A percentile compares a stretch with the other conserved stretches of the same genome.
Conservation (phyloP, 2,329 filamentous ascomycete species). For the Aureobasidium pullulans region DNA sequence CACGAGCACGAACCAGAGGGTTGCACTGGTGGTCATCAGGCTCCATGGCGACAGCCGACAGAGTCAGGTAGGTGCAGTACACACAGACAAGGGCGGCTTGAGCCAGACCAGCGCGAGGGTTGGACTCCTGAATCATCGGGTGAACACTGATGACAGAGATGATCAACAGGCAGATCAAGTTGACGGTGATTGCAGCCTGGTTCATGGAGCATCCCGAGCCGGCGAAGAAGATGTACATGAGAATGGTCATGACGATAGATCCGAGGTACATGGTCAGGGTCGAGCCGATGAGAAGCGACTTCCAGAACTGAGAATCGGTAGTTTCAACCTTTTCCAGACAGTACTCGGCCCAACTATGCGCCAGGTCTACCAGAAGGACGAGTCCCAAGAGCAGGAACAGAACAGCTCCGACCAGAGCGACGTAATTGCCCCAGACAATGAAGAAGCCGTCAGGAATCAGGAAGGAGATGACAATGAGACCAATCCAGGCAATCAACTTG, state of each 20-base stretch:
- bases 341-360: conserved; percentile 95
- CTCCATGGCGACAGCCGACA: conserved; percentile 98
- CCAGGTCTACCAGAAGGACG: conserved; percentile 86
- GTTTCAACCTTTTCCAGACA: conserved; percentile 91
- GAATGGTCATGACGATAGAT: conserved; percentile 84
- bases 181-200: conserved; percentile 89
- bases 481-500: conserved; percentile 84
- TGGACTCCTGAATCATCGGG: conserved; percentile 81
- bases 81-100: conserved; percentile 95
- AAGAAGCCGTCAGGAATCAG: conserved; percentile 94
- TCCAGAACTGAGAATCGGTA: conserved; percentile 77
- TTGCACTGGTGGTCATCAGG: conserved; percentile 93
- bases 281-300: conserved; percentile 79
- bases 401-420: conserved; percentile 80
- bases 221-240: conserved; percentile 98
- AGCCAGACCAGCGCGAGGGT: conserved; percentile 89
- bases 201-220: conserved; percentile 81
- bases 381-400: conserved; percentile 89
- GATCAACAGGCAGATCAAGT: conserved; percentile 72
- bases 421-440: conserved; percentile 90
- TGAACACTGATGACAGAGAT: conserved; percentile 84
- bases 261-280: conserved; percentile 89
- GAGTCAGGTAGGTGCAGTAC: conserved; percentile 97
- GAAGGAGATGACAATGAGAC: conserved; percentile 82
- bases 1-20: conserved; percentile 76